Evolutionary conservation across 2,329 filamentous ascomycete genomes (phyloP), one percentile per base, ranked within the genome.

Genomic region (Xylaria digitata): DNA sequence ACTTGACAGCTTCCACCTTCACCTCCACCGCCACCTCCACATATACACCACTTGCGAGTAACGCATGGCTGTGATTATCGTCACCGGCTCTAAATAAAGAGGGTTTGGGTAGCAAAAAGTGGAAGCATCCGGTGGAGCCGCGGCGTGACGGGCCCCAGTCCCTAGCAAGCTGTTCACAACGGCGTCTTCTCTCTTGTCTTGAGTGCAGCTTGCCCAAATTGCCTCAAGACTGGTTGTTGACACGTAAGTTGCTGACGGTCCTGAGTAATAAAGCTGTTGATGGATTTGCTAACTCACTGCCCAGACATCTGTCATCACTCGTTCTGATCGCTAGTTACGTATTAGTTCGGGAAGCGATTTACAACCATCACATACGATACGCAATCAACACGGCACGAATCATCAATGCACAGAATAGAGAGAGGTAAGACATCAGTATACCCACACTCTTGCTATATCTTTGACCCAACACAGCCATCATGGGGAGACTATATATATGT

Each of bases 61-160:
- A 43, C 55, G 42, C 40, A 61, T 63, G 66, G 53, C 52, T 37
- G 55, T 56, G 65, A 62, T 49, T 65, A 58, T 61, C 65, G 8
- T 62, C 67, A 54, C 64, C 26, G 42, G 57, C 61, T 64, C 64
- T 50, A 67, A 64, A 65, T 63, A 70, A 63, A 69, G 53, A 57
- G 57, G 57, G 48, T 43, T 61, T 60, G 49, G 66, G 63, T 63
- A 62, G 66, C 66, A 69, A 65, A 62, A 57, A 67, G 68, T 69
- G 68, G 63, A 52, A 66, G 49, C 40, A 13, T 45, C 48, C n/a
- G 56, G 66, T 70, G 66, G 63, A 70, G 61, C 49, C 46, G 62
- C 59, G 61, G 40, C 52, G 50, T 56, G 45, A 64, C 50, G 32
- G 61, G 48, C 46, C 59, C 55, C 55, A 21, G 53, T 64, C 40